phyloP scores from a whole-genome alignment of 2,329 filamentous ascomycete genomes.

The Exophiala sideris region DNA sequence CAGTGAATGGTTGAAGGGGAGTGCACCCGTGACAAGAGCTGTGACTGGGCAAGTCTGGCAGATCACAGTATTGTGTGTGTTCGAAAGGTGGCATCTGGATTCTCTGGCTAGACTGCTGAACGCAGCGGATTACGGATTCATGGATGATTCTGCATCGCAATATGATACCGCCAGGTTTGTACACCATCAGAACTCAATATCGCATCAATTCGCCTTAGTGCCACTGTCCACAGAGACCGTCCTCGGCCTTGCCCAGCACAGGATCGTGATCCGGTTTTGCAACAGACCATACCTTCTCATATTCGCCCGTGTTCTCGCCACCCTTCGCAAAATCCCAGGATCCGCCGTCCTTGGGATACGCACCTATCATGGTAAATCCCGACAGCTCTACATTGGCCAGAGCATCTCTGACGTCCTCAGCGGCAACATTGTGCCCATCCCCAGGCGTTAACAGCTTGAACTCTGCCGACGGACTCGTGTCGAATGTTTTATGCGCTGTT shows the following conservation, averaged over 20 bases:
- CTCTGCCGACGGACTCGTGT: slow-evolving; percentile 38
- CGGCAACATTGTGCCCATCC: slow-evolving; percentile 36
- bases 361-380: slow-evolving; percentile 58
- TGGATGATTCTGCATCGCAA: no score
- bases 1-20: no score
- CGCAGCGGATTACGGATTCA: no score
- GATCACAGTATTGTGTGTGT: no score
- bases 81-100: no score
- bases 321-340: slow-evolving; percentile 52
- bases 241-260: slow-evolving; percentile 40
- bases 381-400: slow-evolving; percentile 37
- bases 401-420: slow-evolving; percentile 34
- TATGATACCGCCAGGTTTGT: no score
- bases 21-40: no score
- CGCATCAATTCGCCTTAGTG: slow-evolving; percentile 8
- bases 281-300: slow-evolving; percentile 46
- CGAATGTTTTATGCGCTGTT: slow-evolving; percentile 53
- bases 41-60: no score
- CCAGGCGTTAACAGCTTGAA: slow-evolving; percentile 48
- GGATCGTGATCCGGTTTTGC: slow-evolving; percentile 47
- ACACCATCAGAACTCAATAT: no score
- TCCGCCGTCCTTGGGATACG: slow-evolving; percentile 47
- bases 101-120: no score
- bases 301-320: slow-evolving; percentile 42
- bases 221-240: slow-evolving; percentile 41